Evolutionary conservation across 345 rosid species (phyloP).

Genomic region (Pugionium dolabratum): DNA sequence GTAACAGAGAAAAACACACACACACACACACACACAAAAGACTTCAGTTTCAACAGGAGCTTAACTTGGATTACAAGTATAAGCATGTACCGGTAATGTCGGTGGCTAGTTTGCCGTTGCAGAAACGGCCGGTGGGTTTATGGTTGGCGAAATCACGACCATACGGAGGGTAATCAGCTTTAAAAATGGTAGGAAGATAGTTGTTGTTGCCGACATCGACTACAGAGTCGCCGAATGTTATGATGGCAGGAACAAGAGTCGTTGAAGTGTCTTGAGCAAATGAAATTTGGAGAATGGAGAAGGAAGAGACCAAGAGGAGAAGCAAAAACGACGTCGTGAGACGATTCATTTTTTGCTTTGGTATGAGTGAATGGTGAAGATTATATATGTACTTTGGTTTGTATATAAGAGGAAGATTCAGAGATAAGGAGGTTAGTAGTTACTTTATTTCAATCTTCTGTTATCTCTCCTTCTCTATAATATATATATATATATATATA

Average conservation of each 20-base stretch:
- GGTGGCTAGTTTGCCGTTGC: slow-evolving; percentile 90
- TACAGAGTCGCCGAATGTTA: slow-evolving; percentile 81
- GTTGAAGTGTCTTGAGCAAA: slow-evolving; percentile 43
- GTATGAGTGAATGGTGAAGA: slow-evolving; percentile 28
- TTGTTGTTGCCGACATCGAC: slow-evolving; percentile 97
- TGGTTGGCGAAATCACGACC: slow-evolving; percentile 78
- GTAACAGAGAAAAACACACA: slow-evolving; percentile 25
- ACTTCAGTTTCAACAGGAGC: slow-evolving; percentile 4
- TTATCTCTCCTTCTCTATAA: slow-evolving; percentile 23
- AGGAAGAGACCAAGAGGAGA: slow-evolving; percentile 23
- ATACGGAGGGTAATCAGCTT: slow-evolving; percentile 89
- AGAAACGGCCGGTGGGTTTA: slow-evolving; percentile 83
- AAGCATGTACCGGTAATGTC: slow-evolving; percentile 67
- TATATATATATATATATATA: too few relatives aligned
- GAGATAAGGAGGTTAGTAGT: slow-evolving; percentile 17
- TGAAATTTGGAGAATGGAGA: slow-evolving; percentile 14
- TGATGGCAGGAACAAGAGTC: slow-evolving; percentile 70
- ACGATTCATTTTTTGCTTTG: slow-evolving; percentile 22
- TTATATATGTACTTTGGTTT: neutral
- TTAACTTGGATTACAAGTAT: slow-evolving; percentile 32
- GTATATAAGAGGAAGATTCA: slow-evolving; percentile 17
- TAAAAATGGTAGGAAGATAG: slow-evolving; percentile 74
- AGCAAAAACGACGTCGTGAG: slow-evolving; percentile 21
- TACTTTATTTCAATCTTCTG: slow-evolving; percentile 27
- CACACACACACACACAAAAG: neutral